Evolutionary conservation across 2,329 filamentous ascomycete species (phyloP).

Genomic region (Talaromyces amestolkiae): DNA sequence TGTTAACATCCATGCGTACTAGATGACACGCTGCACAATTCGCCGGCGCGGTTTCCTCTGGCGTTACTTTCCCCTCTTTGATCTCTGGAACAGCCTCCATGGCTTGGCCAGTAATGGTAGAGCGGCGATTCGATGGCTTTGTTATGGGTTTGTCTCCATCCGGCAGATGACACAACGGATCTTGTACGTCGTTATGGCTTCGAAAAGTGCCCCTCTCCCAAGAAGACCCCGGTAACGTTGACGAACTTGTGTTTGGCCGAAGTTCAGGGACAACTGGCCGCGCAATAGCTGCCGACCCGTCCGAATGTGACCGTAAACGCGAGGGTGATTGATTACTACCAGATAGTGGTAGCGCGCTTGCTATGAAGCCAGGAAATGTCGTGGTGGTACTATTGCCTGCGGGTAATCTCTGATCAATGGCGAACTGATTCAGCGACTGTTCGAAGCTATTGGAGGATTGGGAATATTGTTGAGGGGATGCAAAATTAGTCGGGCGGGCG

Average conservation of each 20-base stretch:
- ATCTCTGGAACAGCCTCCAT: conserved; percentile 19
- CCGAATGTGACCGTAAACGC: conserved; percentile 42
- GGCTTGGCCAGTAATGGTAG: not conserved
- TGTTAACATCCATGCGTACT: conserved; percentile 51
- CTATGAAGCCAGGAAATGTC: conserved; percentile 19
- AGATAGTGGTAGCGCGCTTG: conserved; percentile 20
- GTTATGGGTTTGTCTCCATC: not conserved
- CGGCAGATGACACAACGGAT: conserved; percentile 3
- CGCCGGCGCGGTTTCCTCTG: conserved; percentile 39
- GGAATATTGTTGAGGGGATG: conserved; percentile 25
- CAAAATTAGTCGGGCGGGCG: conserved; percentile 39
- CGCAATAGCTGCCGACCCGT: conserved; percentile 41
- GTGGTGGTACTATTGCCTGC: conserved; percentile 24
- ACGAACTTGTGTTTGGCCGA: conserved; percentile 41
- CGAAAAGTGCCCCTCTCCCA: conserved; percentile 34
- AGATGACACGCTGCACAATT: conserved; percentile 59
- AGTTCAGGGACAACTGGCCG: conserved; percentile 37
- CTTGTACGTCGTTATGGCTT: conserved; percentile 19
- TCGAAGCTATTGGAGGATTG: conserved; percentile 33
- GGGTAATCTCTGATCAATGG: conserved; percentile 26
- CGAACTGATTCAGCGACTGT: conserved; percentile 27
- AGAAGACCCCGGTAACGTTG: conserved; percentile 32
- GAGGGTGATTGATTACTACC: conserved; percentile 29
- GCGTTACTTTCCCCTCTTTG: conserved; percentile 29
- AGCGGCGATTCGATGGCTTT: not conserved